These are phyloP conservation scores for Puccinia triticina DNA, from an alignment of 1,284 basidiomycete species.

Conservation along the genomic window DNA sequence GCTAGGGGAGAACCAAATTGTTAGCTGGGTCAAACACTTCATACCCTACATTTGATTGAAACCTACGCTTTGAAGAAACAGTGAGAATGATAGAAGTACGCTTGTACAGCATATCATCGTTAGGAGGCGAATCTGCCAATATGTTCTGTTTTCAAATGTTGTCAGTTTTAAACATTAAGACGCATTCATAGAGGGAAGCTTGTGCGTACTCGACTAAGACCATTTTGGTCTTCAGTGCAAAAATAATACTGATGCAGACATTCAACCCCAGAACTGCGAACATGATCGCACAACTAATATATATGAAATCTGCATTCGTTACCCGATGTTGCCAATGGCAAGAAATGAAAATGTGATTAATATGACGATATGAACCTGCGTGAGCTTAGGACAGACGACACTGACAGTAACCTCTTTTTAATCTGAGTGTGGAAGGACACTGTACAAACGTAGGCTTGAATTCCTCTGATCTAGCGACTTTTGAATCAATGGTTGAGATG, in stretches of 20 bases:
- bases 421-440: neutral
- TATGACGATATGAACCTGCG: neutral
- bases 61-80: slow-evolving; percentile 8
- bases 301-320: neutral
- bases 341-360: neutral
- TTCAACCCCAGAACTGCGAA: neutral
- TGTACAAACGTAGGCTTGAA: neutral
- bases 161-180: no score
- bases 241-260: neutral
- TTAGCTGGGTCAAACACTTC: no score
- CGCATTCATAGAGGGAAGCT: neutral
- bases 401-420: neutral
- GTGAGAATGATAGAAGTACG: neutral
- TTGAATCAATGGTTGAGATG: neutral
- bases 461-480: neutral
- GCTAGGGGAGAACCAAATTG: no score
- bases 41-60: neutral
- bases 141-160: neutral
- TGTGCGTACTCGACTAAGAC: neutral
- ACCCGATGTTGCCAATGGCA: neutral
- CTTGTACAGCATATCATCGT: neutral
- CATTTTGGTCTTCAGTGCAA: neutral
- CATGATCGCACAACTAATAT: neutral
- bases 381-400: neutral
- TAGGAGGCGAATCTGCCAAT: neutral